Base-by-base conservation (phyloP, 805 yeast species). In the Saccharomycopsis sp. region DNA sequence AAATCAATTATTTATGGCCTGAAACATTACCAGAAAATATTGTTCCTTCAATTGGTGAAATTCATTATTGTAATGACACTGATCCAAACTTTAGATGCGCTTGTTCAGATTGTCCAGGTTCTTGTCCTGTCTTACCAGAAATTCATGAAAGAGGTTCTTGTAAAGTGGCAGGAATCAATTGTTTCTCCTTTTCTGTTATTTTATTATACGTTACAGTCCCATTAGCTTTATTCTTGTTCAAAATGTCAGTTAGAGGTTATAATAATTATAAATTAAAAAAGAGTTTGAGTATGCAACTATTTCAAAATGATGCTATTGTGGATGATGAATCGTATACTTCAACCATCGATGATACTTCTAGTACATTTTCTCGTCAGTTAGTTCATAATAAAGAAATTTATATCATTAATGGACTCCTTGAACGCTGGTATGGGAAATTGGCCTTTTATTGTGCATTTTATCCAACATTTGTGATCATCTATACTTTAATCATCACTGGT, bases 91-190 rank as follows among this genome's bases (percentile, higher is more conserved):
- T 74, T 56, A 72, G 72, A 49, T 87, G 96, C 60, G 83, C 97
- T 0, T 89, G 98, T 54, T 70, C 95, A 0, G 98, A 89, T 59
- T 89, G 98, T 58, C 75, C 81, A 0, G 63, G 57, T 1, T 70
- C 87, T 1, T 89, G 98, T 53, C 96, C 97, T 0, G 53, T 48
- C 0, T 64, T 89, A 18, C 74, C 75, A 0, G 61, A 62, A 0
- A 55, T 79, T 28, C 36, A 31, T 8, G 40, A 36, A 15, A 23
- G 28, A 4, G 17, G 23, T 14, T 44, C 47, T 3, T 83, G 95
- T 56, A 60, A 53, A 25, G 66, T 86, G 1, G 83, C 80, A 0
- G 57, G 61, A 0, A 31, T 88, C 1, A 85, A 88, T 0, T 88
- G 95, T 53, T 74, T 79, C 48, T 79, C 95, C 1, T 69, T 84